A percentile compares a stretch with the other conserved stretches of the same genome.
Evolutionary conservation across 148 eudicot genomes (phyloP).

Genomic region (Vaccinium macrocarpon): DNA sequence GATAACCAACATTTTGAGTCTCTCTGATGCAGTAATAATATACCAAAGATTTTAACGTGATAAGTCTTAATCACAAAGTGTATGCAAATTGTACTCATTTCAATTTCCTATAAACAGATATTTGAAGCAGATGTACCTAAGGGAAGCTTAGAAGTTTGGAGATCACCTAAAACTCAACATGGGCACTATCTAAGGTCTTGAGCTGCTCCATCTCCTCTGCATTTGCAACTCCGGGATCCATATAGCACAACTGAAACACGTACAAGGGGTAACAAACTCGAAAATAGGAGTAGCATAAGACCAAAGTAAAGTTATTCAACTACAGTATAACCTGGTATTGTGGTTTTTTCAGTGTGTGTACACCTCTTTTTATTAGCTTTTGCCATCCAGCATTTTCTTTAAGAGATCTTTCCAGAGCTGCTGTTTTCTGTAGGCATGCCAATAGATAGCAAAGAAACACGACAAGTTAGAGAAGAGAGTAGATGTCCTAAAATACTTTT

Average conservation of each 20-base stretch:
- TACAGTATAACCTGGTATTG: constrained; percentile 72
- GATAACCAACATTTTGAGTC: neutral
- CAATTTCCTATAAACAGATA: neutral
- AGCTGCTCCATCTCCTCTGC: constrained; percentile 67
- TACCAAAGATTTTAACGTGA: neutral
- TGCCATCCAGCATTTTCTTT: constrained; percentile 78
- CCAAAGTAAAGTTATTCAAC: neutral
- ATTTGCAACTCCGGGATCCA: constrained; percentile 78
- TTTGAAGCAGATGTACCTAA: constrained; percentile 7
- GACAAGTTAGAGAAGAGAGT: constrained; percentile 1
- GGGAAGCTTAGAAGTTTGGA: neutral
- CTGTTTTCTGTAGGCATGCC: constrained; percentile 50
- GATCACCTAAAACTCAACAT: constrained; percentile 39
- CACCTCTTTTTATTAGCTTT: constrained; percentile 74
- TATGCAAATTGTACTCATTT: neutral
- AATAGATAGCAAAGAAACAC: constrained; percentile 2
- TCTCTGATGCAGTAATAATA: neutral
- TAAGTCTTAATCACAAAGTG: neutral
- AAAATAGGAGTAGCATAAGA: constrained; percentile 10
- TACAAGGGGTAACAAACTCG: constrained; percentile 22
- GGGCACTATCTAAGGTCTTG: constrained; percentile 55
- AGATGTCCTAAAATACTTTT: neutral
- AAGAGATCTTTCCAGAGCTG: constrained; percentile 62
- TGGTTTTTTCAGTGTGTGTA: constrained; percentile 76
- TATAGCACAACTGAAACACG: constrained; percentile 64